These are phyloP conservation scores for Testicularia cyperi DNA, from an alignment of 1,284 basidiomycete genomes.

Conservation along the genomic window DNA sequence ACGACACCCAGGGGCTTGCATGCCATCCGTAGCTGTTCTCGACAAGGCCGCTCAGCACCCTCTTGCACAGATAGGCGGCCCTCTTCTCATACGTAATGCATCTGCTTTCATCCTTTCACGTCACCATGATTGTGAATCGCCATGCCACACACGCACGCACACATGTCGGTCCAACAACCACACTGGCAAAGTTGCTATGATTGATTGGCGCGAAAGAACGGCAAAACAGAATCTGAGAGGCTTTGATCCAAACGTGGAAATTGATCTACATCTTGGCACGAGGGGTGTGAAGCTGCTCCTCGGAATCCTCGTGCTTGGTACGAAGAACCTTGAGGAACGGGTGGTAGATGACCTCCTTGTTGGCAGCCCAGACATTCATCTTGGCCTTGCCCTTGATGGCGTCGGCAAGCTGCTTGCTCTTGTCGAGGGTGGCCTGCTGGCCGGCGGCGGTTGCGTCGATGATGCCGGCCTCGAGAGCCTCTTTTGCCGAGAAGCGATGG, in stretches of 20 bases:
- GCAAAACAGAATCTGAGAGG: neutral
- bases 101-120: no score
- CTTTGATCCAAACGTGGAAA: neutral
- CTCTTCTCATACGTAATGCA: no score
- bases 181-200: no score
- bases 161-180: no score
- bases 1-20: constrained; percentile 14
- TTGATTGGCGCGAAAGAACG: no score
- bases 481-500: constrained; percentile 74
- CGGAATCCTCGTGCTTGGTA: constrained; percentile 25
- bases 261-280: constrained; percentile 23
- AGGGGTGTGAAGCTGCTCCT: constrained; percentile 6
- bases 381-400: constrained; percentile 61
- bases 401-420: constrained; percentile 61
- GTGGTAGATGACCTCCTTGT: constrained; percentile 61
- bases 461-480: constrained; percentile 71
- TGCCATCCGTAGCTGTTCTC: constrained; percentile 11
- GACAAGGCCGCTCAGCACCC: no score
- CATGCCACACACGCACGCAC: no score
- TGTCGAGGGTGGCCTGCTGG: constrained; percentile 66
- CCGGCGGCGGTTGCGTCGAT: constrained; percentile 70
- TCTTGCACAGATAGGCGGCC: no score
- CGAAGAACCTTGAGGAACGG: constrained; percentile 18
- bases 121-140: no score
- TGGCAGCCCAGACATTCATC: constrained; percentile 64